phyloP scores from a whole-genome alignment of 2,329 filamentous ascomycete genomes.

The Ceratocystis cubensis region DNA sequence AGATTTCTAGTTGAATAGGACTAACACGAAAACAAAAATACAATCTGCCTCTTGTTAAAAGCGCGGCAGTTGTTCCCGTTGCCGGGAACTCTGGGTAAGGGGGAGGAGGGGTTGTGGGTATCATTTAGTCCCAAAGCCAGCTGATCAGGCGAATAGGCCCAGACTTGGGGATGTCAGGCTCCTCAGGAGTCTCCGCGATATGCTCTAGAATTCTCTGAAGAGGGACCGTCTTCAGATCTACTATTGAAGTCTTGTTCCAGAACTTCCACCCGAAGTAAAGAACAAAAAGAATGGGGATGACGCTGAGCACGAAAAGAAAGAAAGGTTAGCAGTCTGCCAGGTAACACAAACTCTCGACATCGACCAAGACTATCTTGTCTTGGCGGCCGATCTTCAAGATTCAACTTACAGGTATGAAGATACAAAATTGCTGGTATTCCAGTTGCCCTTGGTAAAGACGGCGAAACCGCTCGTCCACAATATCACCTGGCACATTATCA shows the following conservation, averaged over 20 bases:
- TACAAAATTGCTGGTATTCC: constrained; percentile 45
- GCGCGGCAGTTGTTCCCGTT: constrained; percentile 1
- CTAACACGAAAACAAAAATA: constrained; percentile 17
- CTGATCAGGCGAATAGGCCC: constrained; percentile 15
- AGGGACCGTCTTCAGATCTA: constrained; percentile 40
- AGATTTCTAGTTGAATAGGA: constrained; percentile 19
- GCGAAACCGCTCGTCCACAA: constrained; percentile 58
- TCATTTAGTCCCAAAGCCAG: constrained; percentile 20
- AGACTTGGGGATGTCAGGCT: constrained; percentile 5
- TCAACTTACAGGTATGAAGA: constrained; percentile 48
- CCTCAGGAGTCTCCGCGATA: constrained; percentile 15
- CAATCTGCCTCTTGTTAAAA: constrained; percentile 17
- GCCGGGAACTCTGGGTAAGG: neutral
- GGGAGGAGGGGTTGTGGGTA: neutral
- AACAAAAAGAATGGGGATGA: constrained; percentile 45
- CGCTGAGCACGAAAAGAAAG: constrained; percentile 30
- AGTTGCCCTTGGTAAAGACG: constrained; percentile 48
- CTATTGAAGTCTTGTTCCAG: constrained; percentile 47
- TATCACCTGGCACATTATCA: constrained; percentile 50
- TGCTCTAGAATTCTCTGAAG: constrained; percentile 41
- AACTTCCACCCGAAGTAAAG: constrained; percentile 54
- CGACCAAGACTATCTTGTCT: neutral
- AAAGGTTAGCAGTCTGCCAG: constrained; percentile 11
- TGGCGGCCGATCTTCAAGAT: constrained; percentile 11
- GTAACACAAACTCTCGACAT: neutral